A percentile compares a stretch with the other conserved stretches of the same genome.
Conservation (phyloP, 768 basidiomycete species). For the Phlebiopsis gigantea region DNA sequence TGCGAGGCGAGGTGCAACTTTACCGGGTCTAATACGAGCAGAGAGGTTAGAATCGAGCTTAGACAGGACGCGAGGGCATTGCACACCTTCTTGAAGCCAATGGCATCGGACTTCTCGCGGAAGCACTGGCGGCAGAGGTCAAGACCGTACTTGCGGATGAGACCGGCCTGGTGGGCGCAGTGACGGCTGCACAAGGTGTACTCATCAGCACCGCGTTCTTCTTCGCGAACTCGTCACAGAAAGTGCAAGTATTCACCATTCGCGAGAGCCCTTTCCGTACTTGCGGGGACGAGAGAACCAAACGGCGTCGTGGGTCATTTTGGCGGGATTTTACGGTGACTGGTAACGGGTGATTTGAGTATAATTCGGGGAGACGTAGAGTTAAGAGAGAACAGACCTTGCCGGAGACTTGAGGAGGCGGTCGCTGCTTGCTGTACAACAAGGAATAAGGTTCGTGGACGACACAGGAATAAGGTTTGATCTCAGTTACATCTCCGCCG, state of each 20-base stretch:
- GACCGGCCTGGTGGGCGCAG: slow-evolving; percentile 95
- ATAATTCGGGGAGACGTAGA: background rate
- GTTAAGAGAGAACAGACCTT: slow-evolving; percentile 4
- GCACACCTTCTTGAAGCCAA: slow-evolving; percentile 90
- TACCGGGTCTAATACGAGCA: background rate
- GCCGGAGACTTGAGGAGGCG: slow-evolving; percentile 10
- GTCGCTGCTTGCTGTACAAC: slow-evolving; percentile 10
- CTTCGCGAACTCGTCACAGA: background rate
- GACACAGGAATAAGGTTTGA: slow-evolving; percentile 12
- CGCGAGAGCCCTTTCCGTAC: slow-evolving; percentile 91
- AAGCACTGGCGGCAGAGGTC: slow-evolving; percentile 98
- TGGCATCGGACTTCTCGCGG: slow-evolving; percentile 91
- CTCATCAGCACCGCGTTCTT: slow-evolving; percentile 15
- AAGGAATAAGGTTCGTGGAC: slow-evolving; percentile 12
- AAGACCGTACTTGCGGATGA: slow-evolving; percentile 95
- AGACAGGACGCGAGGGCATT: background rate
- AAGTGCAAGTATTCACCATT: slow-evolving; percentile 58
- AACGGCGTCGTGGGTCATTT: slow-evolving; percentile 97
- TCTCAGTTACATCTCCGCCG: slow-evolving; percentile 8
- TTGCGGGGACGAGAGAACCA: slow-evolving; percentile 97
- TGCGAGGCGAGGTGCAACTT: background rate
- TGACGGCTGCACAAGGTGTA: slow-evolving; percentile 59
- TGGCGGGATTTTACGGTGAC: slow-evolving; percentile 26
- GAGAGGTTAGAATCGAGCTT: background rate
- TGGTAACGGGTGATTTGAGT: slow-evolving; percentile 5